These are phyloP conservation scores for Cystofilobasidium macerans DNA, from an alignment of 768 basidiomycete species.

Conservation along the genomic window DNA sequence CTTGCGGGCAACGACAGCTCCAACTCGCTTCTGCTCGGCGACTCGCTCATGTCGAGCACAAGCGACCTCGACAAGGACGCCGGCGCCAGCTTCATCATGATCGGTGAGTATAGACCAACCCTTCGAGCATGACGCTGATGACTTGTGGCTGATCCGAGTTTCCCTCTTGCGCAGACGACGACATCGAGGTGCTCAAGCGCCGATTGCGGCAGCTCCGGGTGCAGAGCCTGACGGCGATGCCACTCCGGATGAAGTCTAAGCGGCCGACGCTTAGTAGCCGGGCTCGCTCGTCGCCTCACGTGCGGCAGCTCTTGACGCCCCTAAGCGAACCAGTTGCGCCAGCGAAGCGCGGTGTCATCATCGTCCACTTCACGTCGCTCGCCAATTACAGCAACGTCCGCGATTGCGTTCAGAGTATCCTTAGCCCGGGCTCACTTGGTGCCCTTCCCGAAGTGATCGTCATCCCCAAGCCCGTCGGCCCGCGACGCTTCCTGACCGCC, in stretches of 20 bases:
- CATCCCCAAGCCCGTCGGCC: conserved; percentile 92
- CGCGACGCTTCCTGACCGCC: conserved; percentile 80
- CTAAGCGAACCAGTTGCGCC: conserved; percentile 32
- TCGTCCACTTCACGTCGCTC: conserved; percentile 85
- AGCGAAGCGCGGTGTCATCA: conserved; percentile 40
- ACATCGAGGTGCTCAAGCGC: conserved; percentile 65
- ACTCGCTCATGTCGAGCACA: neutral
- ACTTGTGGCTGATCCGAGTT: neutral
- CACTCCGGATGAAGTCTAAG: conserved; percentile 29
- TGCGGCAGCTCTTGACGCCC: conserved; percentile 48
- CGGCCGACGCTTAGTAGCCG: conserved; percentile 33
- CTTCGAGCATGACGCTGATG: neutral
- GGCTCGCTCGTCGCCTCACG: conserved; percentile 63
- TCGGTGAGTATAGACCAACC: conserved; percentile 10
- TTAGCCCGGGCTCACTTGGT: conserved; percentile 40
- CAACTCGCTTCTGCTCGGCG: neutral
- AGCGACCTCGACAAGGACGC: conserved; percentile 10
- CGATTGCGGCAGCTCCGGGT: conserved; percentile 57
- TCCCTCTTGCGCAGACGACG: conserved; percentile 52
- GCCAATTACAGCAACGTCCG: conserved; percentile 78
- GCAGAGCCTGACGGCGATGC: conserved; percentile 28
- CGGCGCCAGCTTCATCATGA: conserved; percentile 24
- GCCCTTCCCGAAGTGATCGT: conserved; percentile 80
- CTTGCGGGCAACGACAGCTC: neutral
- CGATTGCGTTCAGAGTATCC: conserved; percentile 64